Conservation (phyloP, 495 filamentous ascomycete genomes). For the Aspergillus saccharolyticus region DNA sequence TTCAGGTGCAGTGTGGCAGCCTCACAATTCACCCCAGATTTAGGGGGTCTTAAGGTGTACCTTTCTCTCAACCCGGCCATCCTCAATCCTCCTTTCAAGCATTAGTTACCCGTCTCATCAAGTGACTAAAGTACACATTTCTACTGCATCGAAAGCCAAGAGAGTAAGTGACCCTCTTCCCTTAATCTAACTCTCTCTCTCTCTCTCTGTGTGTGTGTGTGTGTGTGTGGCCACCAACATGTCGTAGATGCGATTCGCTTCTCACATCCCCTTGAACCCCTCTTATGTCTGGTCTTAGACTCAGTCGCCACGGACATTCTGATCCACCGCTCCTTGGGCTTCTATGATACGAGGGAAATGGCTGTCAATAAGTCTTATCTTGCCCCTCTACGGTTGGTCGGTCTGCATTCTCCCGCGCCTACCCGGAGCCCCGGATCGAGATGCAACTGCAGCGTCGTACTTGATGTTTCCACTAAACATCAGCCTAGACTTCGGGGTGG, state of each 20-base stretch:
- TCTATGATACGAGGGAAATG: conserved; percentile 24
- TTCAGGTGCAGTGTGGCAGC: too few species aligned
- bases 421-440: background rate
- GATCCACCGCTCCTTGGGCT: conserved; percentile 1
- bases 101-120: too few species aligned
- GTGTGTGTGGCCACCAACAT: background rate
- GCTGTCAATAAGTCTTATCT: conserved; percentile 8
- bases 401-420: conserved; percentile 2
- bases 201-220: too few species aligned
- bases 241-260: background rate
- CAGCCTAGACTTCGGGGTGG: background rate
- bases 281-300: background rate
- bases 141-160: too few species aligned
- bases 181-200: too few species aligned
- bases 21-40: too few species aligned
- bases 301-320: background rate
- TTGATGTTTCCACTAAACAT: background rate
- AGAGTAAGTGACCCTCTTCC: too few species aligned
- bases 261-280: background rate
- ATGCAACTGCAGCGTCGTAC: background rate
- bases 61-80: too few species aligned
- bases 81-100: too few species aligned
- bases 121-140: too few species aligned
- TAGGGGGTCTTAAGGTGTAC: too few species aligned
- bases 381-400: conserved; percentile 5